These are phyloP conservation scores for Paspalum vaginatum DNA, from an alignment of 176 grass and related monocot genomes.

Conservation along the genomic window DNA sequence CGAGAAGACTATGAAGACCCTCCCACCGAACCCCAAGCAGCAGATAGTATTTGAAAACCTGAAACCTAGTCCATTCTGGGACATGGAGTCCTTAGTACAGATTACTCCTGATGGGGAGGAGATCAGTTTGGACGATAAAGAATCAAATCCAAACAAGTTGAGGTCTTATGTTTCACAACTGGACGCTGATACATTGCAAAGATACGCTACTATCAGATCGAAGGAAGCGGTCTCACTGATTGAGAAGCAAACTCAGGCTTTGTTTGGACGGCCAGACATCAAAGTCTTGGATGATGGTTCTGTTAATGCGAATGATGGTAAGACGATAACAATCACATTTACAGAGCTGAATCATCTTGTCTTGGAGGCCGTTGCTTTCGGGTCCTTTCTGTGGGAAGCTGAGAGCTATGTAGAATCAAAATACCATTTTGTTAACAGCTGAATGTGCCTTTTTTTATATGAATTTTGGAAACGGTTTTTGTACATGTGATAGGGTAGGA, in stretches of 20 bases:
- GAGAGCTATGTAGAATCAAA: constrained; percentile 93
- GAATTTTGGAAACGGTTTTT: constrained; percentile 25
- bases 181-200: constrained; percentile 78
- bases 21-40: constrained; percentile 60
- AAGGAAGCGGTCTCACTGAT: constrained; percentile 84
- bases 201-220: constrained; percentile 89
- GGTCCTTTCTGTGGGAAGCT: constrained; percentile 91
- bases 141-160: constrained; percentile 63
- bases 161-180: constrained; percentile 81
- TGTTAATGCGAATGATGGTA: constrained; percentile 68
- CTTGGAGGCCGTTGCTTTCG: constrained; percentile 83
- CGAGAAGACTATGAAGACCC: constrained; percentile 87
- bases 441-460: constrained; percentile 30
- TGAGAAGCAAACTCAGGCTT: constrained; percentile 92
- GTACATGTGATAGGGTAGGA: constrained; percentile 41
- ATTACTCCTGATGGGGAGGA: constrained; percentile 68
- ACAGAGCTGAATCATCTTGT: constrained; percentile 77
- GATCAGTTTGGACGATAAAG: constrained; percentile 47
- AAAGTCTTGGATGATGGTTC: constrained; percentile 77
- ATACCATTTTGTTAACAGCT: constrained; percentile 89
- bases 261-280: constrained; percentile 94
- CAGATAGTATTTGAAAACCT: constrained; percentile 65
- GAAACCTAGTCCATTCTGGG: constrained; percentile 90
- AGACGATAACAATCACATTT: constrained; percentile 75
- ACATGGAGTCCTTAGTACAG: constrained; percentile 86